These are phyloP conservation scores for Penicillium verhagenii DNA, from an alignment of 495 filamentous ascomycete species.

Conservation along the genomic window DNA sequence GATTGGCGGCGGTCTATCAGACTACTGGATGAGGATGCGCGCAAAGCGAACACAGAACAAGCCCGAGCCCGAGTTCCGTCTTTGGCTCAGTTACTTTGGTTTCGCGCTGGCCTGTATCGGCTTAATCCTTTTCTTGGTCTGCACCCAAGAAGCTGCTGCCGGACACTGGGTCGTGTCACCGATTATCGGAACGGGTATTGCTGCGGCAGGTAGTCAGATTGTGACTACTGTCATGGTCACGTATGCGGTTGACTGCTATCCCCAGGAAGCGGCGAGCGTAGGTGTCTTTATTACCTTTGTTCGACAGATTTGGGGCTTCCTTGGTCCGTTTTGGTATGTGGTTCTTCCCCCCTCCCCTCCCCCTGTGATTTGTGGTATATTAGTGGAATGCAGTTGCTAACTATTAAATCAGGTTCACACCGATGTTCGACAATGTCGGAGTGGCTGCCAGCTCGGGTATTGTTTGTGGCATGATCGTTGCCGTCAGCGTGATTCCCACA, in stretches of 20 bases:
- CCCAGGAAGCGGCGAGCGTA: conserved; percentile 46
- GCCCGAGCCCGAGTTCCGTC: conserved; percentile 44
- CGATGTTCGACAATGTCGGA: conserved; percentile 49
- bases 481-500: conserved; percentile 44
- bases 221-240: conserved; percentile 57
- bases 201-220: conserved; percentile 54
- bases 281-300: conserved; percentile 59
- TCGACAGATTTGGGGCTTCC: conserved; percentile 56
- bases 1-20: conserved; percentile 49
- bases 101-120: conserved; percentile 46
- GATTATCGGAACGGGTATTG: conserved; percentile 50
- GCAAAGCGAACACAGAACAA: conserved; percentile 19
- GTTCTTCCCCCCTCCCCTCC: background rate
- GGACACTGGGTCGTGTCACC: conserved; percentile 50
- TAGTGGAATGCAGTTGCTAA: background rate
- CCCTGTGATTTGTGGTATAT: background rate
- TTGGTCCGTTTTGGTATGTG: conserved; percentile 51
- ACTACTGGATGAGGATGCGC: conserved; percentile 47
- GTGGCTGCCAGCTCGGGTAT: conserved; percentile 42
- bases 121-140: conserved; percentile 49
- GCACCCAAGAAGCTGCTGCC: conserved; percentile 35
- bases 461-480: conserved; percentile 40
- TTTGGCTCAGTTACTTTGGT: conserved; percentile 56
- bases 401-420: conserved; percentile 34
- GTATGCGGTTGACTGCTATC: conserved; percentile 55